Conservation (phyloP, 129 eudicot genomes). For the Tanacetum coccineum region DNA sequence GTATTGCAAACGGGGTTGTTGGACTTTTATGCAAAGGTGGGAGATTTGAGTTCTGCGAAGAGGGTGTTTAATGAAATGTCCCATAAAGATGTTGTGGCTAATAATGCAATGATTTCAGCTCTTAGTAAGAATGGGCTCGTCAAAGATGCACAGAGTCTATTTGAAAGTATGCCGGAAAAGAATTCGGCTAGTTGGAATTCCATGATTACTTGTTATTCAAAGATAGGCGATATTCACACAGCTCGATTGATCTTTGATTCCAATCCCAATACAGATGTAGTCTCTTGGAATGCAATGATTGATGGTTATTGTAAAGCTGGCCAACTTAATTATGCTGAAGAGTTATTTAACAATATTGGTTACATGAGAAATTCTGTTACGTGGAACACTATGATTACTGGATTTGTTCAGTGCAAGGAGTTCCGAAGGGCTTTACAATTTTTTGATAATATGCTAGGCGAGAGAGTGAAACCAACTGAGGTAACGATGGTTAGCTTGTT, state of each 20-base stretch:
- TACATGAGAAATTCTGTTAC: slow-evolving; percentile 33
- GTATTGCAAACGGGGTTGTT: neutral
- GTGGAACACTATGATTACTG: slow-evolving; percentile 52
- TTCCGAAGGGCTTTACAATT: slow-evolving; percentile 33
- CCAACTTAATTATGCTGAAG: slow-evolving; percentile 31
- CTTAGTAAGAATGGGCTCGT: slow-evolving; percentile 21
- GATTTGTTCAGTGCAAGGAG: slow-evolving; percentile 44
- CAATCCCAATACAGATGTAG: slow-evolving; percentile 29
- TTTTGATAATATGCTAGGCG: slow-evolving; percentile 17
- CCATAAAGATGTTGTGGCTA: slow-evolving; percentile 32
- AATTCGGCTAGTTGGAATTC: slow-evolving; percentile 26
- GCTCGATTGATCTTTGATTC: slow-evolving; percentile 41
- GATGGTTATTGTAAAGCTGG: slow-evolving; percentile 43
- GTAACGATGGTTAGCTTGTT: slow-evolving; percentile 52
- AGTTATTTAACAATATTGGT: slow-evolving; percentile 32
- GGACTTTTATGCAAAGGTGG: too few relatives aligned
- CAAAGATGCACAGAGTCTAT: slow-evolving; percentile 34
- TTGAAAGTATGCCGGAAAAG: slow-evolving; percentile 35
- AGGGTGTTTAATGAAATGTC: slow-evolving; percentile 35
- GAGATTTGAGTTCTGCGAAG: too few relatives aligned
- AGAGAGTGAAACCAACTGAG: slow-evolving; percentile 39
- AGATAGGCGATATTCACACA: slow-evolving; percentile 27
- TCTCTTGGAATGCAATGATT: slow-evolving; percentile 30
- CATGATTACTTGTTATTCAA: too few relatives aligned
- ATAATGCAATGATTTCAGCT: too few relatives aligned